Evolutionary conservation across 352 stramenopile genomes (phyloP), one percentile per base, ranked within the genome.

Genomic region (Phytopythium sindhum): DNA sequence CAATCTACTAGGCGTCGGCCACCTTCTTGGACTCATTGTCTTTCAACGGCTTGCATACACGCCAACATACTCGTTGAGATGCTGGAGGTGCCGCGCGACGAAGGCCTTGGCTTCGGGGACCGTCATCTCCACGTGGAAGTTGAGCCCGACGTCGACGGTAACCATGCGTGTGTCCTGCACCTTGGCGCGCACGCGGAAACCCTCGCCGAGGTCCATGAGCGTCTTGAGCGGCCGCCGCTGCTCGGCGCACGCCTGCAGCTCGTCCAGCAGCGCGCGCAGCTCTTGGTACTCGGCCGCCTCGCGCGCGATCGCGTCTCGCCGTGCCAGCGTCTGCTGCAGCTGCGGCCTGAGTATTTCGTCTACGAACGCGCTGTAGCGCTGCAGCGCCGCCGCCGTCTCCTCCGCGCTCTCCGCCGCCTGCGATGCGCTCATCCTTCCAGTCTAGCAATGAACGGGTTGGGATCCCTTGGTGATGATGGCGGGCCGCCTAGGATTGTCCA

Each of bases 51-150:
- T 23, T 42, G 2, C 9, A 28, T 60, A 15, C 44, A 11, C 15
- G 4, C 21, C 24, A 31, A 62, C 69, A 61, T 75, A 93, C 84
- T 75, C 65, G 41, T 68, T 66, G 28, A 93, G 66, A 56, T 86
- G 64, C 57, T 62, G 48, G 4, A 93, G 58, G 48, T 93, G 84
- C 7, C 63, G 61, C 39, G 73, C 61, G 51, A 90, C 78, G 65
- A 91, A 93, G 8, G 33, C 51, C 37, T 71, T 67, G 28, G 85
- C 85, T 62, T 93, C 85, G 1, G 65, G 26, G 7, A 88, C 61
- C 23, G 82, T 90, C 84, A 93, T 93, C 66, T 93, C 82, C 47
- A 80, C 82, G 68, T 91, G 80, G 60, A 91, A 90, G 57, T 87
- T 75, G 24, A 93, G 80, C 0, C 84, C 84, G 33, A 93, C 70